A percentile compares a stretch with the other conserved stretches of the same genome.
Evolutionary conservation across 306 rosid species (phyloP).

Genomic region (Delonix regia): DNA sequence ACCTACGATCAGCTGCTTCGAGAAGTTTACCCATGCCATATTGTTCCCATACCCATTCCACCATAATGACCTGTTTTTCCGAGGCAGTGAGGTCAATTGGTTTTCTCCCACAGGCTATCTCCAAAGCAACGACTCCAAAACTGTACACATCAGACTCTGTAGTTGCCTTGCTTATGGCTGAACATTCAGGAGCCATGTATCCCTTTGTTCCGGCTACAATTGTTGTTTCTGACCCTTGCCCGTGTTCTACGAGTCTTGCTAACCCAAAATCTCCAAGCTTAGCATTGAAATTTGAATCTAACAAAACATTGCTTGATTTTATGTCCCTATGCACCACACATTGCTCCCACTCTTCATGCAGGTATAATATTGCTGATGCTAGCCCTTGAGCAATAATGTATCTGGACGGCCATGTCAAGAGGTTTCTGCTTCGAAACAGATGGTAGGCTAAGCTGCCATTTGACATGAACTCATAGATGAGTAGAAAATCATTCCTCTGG

Average conservation of each 20-base stretch:
- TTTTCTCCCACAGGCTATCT: slow-evolving; percentile 18
- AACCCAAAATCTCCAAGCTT: slow-evolving; percentile 53
- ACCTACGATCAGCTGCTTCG: neutral
- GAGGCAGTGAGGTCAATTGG: neutral
- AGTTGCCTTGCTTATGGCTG: slow-evolving; percentile 9
- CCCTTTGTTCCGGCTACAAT: slow-evolving; percentile 39
- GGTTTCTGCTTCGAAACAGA: slow-evolving; percentile 15
- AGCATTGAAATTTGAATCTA: slow-evolving; percentile 34
- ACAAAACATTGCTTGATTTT: slow-evolving; percentile 45
- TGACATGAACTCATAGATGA: slow-evolving; percentile 39
- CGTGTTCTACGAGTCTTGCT: slow-evolving; percentile 43
- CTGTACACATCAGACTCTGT: slow-evolving; percentile 39
- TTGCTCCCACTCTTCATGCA: slow-evolving; percentile 42
- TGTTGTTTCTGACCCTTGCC: slow-evolving; percentile 18
- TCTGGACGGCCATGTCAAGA: slow-evolving; percentile 30
- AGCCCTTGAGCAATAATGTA: slow-evolving; percentile 35
- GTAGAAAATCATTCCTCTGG: slow-evolving; percentile 21
- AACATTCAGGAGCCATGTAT: slow-evolving; percentile 40
- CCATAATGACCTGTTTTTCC: neutral
- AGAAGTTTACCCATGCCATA: neutral
- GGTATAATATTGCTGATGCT: slow-evolving; percentile 39
- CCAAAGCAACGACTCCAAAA: slow-evolving; percentile 18
- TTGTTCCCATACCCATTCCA: slow-evolving; percentile 21
- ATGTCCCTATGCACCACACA: slow-evolving; percentile 44
- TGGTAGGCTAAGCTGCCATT: slow-evolving; percentile 41